Percentiles rank a stretch among this genome's conserved stretches.
Conservation (phyloP, 2,329 filamentous ascomycete species). For the Alternaria viburni region DNA sequence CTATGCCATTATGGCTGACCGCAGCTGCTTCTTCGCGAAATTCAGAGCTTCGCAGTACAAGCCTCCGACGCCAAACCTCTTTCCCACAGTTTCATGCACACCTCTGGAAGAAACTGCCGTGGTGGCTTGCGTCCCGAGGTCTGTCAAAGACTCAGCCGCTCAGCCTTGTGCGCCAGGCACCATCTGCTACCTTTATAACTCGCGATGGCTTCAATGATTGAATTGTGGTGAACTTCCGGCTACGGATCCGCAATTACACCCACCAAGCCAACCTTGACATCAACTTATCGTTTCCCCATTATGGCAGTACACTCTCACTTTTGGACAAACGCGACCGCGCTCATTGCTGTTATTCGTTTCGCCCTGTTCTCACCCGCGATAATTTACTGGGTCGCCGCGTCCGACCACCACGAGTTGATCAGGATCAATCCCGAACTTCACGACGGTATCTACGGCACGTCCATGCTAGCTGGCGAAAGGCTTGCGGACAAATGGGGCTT, state of each 20-base stretch:
- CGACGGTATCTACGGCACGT: conserved; percentile 15
- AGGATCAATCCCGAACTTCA: conserved; percentile 12
- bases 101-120: neutral
- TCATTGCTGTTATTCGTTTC: conserved; percentile 5
- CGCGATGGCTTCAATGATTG: neutral
- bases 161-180: neutral
- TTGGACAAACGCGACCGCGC: neutral
- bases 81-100: neutral
- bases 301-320: neutral
- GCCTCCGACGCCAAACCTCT: neutral
- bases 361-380: neutral
- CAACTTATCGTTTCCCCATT: neutral
- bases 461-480: conserved; percentile 11
- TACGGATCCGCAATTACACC: neutral
- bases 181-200: neutral
- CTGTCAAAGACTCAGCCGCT: neutral
- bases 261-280: neutral
- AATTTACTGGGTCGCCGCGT: conserved; percentile 1
- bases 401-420: conserved; percentile 10
- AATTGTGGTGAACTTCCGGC: neutral
- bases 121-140: neutral
- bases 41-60: neutral
- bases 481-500: conserved; percentile 15
- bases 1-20: conserved; percentile 4
- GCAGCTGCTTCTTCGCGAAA: neutral